Evolutionary conservation across 805 yeast genomes (phyloP).

Genomic region (Wickerhamiella parazyma): DNA sequence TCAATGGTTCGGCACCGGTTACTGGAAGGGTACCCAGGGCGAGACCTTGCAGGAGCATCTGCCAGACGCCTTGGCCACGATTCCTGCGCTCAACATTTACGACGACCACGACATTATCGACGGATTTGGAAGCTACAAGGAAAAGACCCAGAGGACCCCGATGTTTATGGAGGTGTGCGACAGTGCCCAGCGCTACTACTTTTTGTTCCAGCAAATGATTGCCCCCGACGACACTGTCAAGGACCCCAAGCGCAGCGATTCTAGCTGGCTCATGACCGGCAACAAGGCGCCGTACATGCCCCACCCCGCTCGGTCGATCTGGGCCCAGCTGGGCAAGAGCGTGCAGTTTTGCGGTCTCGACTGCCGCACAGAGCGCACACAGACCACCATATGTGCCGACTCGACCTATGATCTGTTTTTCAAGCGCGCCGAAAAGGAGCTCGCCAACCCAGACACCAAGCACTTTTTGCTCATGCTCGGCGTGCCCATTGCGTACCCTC

Average conservation of each 20-base stretch:
- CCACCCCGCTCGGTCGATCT: conserved; percentile 53
- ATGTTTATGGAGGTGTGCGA: conserved; percentile 62
- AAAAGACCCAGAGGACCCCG: conserved; percentile 56
- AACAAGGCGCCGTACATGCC: conserved; percentile 54
- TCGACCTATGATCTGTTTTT: conserved; percentile 51
- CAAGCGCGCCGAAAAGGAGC: conserved; percentile 42
- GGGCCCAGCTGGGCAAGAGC: conserved; percentile 59
- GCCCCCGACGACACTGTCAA: conserved; percentile 33
- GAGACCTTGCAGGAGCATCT: conserved; percentile 51
- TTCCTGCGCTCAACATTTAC: conserved; percentile 73
- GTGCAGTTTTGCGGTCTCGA: conserved; percentile 70
- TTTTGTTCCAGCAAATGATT: conserved; percentile 84
- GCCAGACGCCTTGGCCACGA: conserved; percentile 65
- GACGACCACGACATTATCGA: conserved; percentile 97
- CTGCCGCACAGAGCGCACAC: conserved; percentile 81
- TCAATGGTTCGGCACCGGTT: conserved; percentile 84
- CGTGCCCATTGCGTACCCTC: conserved; percentile 89
- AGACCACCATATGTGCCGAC: conserved; percentile 39
- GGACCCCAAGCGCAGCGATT: conserved; percentile 31
- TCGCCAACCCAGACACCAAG: conserved; percentile 43
- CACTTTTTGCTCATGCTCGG: conserved; percentile 79
- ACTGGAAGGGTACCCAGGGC: conserved; percentile 60
- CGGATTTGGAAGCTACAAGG: conserved; percentile 83
- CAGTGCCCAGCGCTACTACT: conserved; percentile 70
- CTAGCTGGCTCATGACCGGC: conserved; percentile 50